Evolutionary conservation across 2,329 filamentous ascomycete species (phyloP).

Genomic region (Rhinocladiella mackenziei): DNA sequence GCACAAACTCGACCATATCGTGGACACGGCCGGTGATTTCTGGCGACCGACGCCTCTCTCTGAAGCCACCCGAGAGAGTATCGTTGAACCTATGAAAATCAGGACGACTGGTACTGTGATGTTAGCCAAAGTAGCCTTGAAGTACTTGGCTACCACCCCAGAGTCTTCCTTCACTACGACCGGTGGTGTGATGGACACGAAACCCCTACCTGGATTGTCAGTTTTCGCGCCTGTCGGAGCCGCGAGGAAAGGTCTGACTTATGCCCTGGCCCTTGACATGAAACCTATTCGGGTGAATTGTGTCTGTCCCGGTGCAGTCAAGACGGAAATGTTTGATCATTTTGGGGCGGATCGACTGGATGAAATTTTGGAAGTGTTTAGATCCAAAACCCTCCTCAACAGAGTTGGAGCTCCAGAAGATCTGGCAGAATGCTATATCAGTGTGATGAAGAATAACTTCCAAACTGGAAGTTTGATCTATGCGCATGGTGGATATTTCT

Average conservation of each 20-base stretch:
- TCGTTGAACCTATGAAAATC: constrained; percentile 32
- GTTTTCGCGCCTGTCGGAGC: constrained; percentile 31
- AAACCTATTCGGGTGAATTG: constrained; percentile 43
- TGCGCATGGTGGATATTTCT: constrained; percentile 38
- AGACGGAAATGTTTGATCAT: constrained; percentile 40
- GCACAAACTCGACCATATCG: constrained; percentile 48
- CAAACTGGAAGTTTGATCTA: constrained; percentile 36
- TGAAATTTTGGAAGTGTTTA: constrained; percentile 36
- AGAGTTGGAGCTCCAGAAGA: constrained; percentile 35
- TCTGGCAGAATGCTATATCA: constrained; percentile 44
- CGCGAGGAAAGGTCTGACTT: constrained; percentile 34
- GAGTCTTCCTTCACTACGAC: constrained; percentile 42
- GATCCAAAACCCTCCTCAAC: constrained; percentile 30
- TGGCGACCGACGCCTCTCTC: constrained; percentile 26
- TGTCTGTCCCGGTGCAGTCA: constrained; percentile 41
- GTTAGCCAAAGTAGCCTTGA: constrained; percentile 40
- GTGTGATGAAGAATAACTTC: constrained; percentile 43
- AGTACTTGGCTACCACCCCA: constrained; percentile 34
- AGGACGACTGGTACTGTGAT: constrained; percentile 37
- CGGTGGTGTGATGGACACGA: constrained; percentile 35
- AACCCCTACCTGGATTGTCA: constrained; percentile 36
- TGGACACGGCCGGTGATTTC: constrained; percentile 49
- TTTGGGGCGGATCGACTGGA: constrained; percentile 24
- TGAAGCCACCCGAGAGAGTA: constrained; percentile 29
- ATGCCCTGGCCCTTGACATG: constrained; percentile 42